Conservation (phyloP, 2,329 filamentous ascomycete genomes). For the Exophiala dermatitidis region DNA sequence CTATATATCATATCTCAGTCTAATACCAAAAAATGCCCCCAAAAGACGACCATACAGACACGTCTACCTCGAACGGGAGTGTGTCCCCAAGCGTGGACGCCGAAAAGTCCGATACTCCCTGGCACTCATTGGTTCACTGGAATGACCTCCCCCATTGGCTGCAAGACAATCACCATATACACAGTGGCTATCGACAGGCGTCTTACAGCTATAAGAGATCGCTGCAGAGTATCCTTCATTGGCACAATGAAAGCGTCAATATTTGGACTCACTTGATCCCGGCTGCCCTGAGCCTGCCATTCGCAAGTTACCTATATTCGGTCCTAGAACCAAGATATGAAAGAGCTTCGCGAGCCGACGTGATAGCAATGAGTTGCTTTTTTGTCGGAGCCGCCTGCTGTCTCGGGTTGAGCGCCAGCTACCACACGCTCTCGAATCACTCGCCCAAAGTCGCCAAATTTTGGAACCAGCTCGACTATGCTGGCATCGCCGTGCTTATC, state of each 20-base stretch:
- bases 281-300: constrained; percentile 40
- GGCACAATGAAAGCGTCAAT: constrained; percentile 65
- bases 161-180: constrained; percentile 63
- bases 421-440: constrained; percentile 80
- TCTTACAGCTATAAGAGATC: constrained; percentile 56
- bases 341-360: constrained; percentile 54
- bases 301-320: constrained; percentile 48
- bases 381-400: constrained; percentile 67
- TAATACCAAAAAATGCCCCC: neutral
- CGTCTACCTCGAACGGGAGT: neutral
- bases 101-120: constrained; percentile 29
- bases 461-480: constrained; percentile 90
- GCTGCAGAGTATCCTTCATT: constrained; percentile 51
- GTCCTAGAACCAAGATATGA: constrained; percentile 59
- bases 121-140: constrained; percentile 36
- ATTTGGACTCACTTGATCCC: constrained; percentile 67
- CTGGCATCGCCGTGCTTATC: constrained; percentile 86
- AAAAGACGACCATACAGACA: neutral
- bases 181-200: constrained; percentile 56
- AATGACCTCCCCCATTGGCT: constrained; percentile 48
- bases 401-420: constrained; percentile 75
- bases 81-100: neutral
- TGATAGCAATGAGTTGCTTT: constrained; percentile 70
- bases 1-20: neutral
- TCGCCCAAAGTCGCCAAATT: constrained; percentile 67